Conservation (phyloP, 108 stramenopile genomes). For the Nitzschia palea region DNA sequence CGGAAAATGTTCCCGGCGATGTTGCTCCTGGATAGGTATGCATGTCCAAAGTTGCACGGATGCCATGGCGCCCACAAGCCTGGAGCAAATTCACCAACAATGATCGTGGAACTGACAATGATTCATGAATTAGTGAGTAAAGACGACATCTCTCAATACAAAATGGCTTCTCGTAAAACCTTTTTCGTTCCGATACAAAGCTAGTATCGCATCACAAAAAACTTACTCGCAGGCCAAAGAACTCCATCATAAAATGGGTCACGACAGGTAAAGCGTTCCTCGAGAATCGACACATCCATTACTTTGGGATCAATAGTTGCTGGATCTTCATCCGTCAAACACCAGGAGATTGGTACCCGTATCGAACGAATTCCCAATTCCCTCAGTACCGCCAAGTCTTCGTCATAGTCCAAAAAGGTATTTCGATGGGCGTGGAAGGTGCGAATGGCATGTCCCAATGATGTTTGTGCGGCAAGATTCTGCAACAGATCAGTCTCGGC, state of each 20-base stretch:
- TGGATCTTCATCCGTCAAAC: constrained; percentile 68
- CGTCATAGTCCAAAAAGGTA: constrained; percentile 59
- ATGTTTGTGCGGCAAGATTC: constrained; percentile 22
- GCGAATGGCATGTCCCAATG: constrained; percentile 37
- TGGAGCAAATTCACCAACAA: constrained; percentile 50
- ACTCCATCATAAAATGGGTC: constrained; percentile 68
- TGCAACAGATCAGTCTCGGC: constrained; percentile 74
- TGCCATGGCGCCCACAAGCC: constrained; percentile 41
- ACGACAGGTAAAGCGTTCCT: constrained; percentile 57
- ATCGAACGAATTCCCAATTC: constrained; percentile 57
- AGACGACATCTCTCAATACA: no score
- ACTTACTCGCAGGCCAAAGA: constrained; percentile 54
- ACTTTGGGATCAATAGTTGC: constrained; percentile 22
- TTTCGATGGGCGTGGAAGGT: constrained; percentile 64
- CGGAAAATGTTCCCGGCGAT: constrained; percentile 73
- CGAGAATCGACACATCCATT: constrained; percentile 25
- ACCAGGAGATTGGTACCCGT: constrained; percentile 76
- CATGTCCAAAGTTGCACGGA: constrained; percentile 46
- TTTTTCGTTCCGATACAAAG: not conserved
- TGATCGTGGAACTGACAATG: constrained; percentile 41
- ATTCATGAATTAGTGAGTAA: not conserved
- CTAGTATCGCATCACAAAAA: not conserved
- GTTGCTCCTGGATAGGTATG: constrained; percentile 80
- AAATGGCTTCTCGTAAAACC: no score
- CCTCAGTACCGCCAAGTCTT: constrained; percentile 41